A percentile compares a stretch with the other conserved stretches of the same genome.
Conservation (phyloP, 176 grass and related monocot species). For the Cymbopogon citratus region DNA sequence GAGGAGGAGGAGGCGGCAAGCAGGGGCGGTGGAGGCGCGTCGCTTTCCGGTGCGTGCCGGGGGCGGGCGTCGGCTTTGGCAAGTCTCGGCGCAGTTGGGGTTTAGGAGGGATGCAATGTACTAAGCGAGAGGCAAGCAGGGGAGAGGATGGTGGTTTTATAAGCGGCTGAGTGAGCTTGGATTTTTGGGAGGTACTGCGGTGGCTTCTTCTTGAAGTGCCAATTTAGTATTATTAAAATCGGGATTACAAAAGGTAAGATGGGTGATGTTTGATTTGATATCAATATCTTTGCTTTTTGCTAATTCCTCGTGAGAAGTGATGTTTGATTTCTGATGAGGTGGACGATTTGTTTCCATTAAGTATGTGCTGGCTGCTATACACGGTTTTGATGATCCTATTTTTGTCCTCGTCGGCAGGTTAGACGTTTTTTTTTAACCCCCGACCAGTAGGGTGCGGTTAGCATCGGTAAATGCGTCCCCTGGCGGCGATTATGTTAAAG, state of each 20-base stretch:
- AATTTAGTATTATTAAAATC: too few species aligned
- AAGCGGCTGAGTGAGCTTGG: neutral
- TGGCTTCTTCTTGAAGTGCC: too few species aligned
- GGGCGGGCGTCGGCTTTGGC: neutral
- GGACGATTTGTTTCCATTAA: too few species aligned
- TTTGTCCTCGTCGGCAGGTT: neutral
- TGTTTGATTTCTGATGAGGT: too few species aligned
- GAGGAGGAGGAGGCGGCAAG: slow-evolving; percentile 14
- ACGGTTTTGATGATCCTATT: neutral
- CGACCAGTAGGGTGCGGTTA: neutral
- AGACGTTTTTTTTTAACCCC: neutral
- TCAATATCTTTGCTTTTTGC: too few species aligned
- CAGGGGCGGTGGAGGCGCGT: slow-evolving; percentile 42
- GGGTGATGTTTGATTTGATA: too few species aligned
- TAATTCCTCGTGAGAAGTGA: neutral
- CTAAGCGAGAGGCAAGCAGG: neutral
- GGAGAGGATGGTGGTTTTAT: neutral
- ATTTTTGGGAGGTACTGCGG: too few species aligned
- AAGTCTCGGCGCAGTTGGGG: neutral
- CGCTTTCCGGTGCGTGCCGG: slow-evolving; percentile 9
- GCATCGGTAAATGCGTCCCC: neutral
- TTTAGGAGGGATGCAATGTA: neutral
- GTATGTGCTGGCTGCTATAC: too few species aligned
- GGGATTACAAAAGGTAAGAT: too few species aligned
- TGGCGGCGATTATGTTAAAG: neutral